Percentiles rank a stretch among this genome's conserved stretches.
These are phyloP conservation scores for Zymoseptoria brevis DNA, from an alignment of 2,329 filamentous ascomycete genomes.

Conservation along the genomic window DNA sequence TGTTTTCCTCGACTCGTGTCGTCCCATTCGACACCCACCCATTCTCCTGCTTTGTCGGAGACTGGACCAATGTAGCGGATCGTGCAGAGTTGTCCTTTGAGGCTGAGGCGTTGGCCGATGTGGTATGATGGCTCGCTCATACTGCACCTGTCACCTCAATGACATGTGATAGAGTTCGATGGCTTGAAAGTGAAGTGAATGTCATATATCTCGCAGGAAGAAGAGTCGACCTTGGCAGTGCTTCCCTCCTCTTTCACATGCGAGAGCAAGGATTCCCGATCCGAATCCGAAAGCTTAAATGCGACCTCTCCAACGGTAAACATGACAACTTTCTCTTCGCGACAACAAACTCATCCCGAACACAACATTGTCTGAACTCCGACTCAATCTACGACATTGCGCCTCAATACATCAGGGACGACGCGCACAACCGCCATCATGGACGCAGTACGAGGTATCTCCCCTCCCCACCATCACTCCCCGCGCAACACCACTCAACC, in stretches of 20 bases:
- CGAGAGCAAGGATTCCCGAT: neutral
- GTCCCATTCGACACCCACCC: constrained; percentile 97
- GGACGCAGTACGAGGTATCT: constrained; percentile 26
- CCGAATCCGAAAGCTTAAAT: neutral
- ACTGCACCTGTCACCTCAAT: neutral
- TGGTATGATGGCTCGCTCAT: constrained; percentile 3
- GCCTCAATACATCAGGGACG: neutral
- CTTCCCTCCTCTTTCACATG: neutral
- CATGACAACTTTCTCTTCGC: neutral
- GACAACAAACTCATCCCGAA: neutral
- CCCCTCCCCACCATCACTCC: neutral
- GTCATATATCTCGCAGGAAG: neutral
- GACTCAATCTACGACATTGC: neutral
- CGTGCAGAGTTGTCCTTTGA: constrained; percentile 69
- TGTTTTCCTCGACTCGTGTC: constrained; percentile 81
- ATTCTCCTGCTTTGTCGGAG: constrained; percentile 65
- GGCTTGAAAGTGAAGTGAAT: neutral
- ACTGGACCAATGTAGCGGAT: constrained; percentile 75
- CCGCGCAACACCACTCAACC: neutral
- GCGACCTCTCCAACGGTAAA: neutral
- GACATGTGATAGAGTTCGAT: neutral
- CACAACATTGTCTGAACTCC: neutral
- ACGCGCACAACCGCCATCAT: constrained; percentile 11
- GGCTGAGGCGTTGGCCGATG: constrained; percentile 68
- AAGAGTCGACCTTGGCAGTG: neutral